Conservation (phyloP, 192 early-diverging fungal species). For the Entomortierella beljakovae region DNA sequence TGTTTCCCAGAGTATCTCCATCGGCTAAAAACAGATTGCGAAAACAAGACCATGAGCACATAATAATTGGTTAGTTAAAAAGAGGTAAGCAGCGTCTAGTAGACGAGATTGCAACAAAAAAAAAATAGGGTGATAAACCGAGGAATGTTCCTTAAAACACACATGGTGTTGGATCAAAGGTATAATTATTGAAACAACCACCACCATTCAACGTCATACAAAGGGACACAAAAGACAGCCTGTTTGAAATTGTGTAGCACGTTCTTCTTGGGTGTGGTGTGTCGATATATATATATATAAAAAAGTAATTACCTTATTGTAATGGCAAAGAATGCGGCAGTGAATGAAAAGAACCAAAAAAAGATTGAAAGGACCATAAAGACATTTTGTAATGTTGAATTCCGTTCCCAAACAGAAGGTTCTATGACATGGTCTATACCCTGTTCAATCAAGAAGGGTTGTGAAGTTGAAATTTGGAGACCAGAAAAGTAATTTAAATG, state of each 20-base stretch:
- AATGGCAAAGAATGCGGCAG: constrained; percentile 41
- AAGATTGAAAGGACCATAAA: constrained; percentile 56
- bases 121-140: too few relatives aligned
- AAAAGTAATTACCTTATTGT: constrained; percentile 27
- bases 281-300: background rate
- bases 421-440: constrained; percentile 1
- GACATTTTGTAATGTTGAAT: constrained; percentile 40
- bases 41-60: background rate
- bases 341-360: constrained; percentile 53
- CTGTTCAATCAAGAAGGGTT: background rate
- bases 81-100: too few relatives aligned
- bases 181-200: too few relatives aligned
- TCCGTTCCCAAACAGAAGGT: constrained; percentile 54
- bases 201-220: too few relatives aligned
- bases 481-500: constrained; percentile 9
- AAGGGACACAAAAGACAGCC: background rate
- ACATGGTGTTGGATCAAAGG: too few relatives aligned
- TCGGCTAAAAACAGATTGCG: constrained; percentile 41
- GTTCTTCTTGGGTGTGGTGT: background rate
- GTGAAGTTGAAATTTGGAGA: background rate
- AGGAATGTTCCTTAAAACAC: too few relatives aligned
- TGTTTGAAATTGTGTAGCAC: background rate
- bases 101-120: too few relatives aligned
- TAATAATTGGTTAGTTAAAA: background rate
- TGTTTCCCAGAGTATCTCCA: constrained; percentile 38